Percentiles rank a stretch among this genome's conserved stretches.
Conservation (phyloP, 2,329 filamentous ascomycete species). For the Nannizzia gypsea region DNA sequence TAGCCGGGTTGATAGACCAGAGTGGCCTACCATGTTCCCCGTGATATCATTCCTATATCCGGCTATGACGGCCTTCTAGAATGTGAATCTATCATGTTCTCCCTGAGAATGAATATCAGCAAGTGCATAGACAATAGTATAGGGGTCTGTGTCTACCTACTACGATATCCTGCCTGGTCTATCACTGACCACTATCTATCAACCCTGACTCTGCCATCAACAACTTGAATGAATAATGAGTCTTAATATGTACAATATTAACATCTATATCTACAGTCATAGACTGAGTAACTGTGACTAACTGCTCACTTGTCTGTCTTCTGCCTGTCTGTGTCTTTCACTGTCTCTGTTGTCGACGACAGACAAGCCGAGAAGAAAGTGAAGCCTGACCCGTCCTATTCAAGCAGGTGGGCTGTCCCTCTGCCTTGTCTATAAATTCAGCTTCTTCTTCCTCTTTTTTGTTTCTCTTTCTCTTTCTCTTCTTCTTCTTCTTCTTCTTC, state of each 20-base stretch:
- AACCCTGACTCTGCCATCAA: background rate
- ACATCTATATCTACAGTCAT: background rate
- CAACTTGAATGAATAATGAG: background rate
- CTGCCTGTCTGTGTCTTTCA: background rate
- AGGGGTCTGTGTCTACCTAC: no score
- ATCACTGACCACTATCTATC: no score
- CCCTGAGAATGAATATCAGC: background rate
- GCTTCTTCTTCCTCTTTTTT: background rate
- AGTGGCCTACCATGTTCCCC: background rate
- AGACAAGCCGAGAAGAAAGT: background rate
- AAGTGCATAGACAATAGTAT: background rate
- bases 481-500: background rate
- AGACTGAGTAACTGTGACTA: background rate
- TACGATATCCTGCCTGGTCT: no score
- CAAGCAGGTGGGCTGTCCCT: background rate
- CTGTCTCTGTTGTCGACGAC: background rate
- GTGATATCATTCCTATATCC: background rate
- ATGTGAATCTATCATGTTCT: background rate
- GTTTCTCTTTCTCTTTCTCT: background rate
- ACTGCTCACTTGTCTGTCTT: no score
- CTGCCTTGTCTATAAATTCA: conserved; percentile 11
- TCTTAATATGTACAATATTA: no score
- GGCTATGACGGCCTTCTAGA: background rate
- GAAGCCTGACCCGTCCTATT: background rate
- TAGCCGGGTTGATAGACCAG: background rate